Percentiles rank a stretch among this genome's conserved stretches.
Evolutionary conservation across 345 rosid species (phyloP).

Genomic region (Litchi chinensis): DNA sequence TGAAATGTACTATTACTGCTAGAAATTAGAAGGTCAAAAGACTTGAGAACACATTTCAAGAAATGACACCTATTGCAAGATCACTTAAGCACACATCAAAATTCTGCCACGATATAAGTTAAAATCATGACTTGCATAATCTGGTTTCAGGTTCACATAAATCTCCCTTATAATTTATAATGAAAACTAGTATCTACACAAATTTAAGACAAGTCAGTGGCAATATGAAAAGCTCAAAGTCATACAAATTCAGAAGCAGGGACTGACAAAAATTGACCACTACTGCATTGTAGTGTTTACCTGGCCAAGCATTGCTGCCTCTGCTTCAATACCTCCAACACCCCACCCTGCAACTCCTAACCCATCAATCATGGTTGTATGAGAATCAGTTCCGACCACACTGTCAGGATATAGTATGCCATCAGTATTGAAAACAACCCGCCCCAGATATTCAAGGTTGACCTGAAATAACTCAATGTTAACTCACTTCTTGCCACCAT

Average conservation of each 20-base stretch:
- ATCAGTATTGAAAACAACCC: conserved; percentile 89
- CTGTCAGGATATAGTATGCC: conserved; percentile 91
- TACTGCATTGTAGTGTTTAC: conserved; percentile 35
- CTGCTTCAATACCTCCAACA: conserved; percentile 99
- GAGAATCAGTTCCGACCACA: conserved; percentile 98
- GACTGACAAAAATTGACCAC: background rate
- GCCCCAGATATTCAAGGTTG: conserved; percentile 94
- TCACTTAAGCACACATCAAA: background rate
- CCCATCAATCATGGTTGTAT: conserved; percentile 99
- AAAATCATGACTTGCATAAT: background rate
- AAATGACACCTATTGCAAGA: background rate
- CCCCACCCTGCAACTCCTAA: conserved; percentile 99
- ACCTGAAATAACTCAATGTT: conserved; percentile 59
- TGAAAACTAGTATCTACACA: background rate
- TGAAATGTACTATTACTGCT: background rate
- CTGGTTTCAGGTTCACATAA: background rate
- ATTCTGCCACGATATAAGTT: background rate
- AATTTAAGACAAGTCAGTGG: background rate
- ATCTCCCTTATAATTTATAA: conserved; percentile 4
- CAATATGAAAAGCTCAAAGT: background rate
- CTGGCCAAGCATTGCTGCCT: conserved; percentile 99
- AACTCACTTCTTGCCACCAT: conserved; percentile 2
- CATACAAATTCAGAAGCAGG: background rate
- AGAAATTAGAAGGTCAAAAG: background rate
- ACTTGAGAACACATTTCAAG: background rate